Evolutionary conservation across 2,329 filamentous ascomycete genomes (phyloP), one percentile per base, ranked within the genome.

Genomic region (Trichoderma sp.): DNA sequence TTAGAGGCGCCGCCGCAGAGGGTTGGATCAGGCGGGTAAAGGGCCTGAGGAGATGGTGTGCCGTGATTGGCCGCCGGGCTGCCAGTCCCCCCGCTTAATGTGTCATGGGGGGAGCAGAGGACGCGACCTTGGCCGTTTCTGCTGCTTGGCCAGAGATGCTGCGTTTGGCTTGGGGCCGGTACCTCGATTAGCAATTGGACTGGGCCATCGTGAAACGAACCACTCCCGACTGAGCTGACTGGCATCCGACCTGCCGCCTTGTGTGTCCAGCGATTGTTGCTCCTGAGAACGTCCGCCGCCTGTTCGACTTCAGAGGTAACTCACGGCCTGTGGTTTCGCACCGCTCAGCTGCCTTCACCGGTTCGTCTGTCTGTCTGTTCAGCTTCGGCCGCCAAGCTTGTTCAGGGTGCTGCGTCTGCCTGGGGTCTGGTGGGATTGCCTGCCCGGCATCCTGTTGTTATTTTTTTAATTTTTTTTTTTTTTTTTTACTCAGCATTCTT

Each of bases 61-160:
- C 37, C 63, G 67, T 77, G 73, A 80, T 80, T 80, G 78, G 78
- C 59, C 58, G 43, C 63, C 60, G 59, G 59, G 21, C 55, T 24
- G 39, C 60, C 66, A 18, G 68, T 73, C 74, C 77, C 77, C 78
- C 78, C 78, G 78, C 78, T 79, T 79, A 78, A 77, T 78, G 75
- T 79, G 77, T 79, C 78, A 78, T 79, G 72, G 72, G 32, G 72
- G 72, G 76, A 43, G 77, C 75, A 72, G 74, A 75, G 73, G 72
- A 74, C 72, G 73, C 73, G 72, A 73, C 71, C 68, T 71, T 67
- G 67, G 69, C 69, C 68, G 65, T 69, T 65, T 58, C 30, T 60
- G 32, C 39, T 43, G 39, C 39, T 43, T 64, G 64, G 26, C 26
- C 46, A 64, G 49, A 55, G 34, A 51, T 64, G 55, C 51, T 55